These are phyloP conservation scores for Naganishia sp. DNA, from an alignment of 1,284 basidiomycete species.

Conservation along the genomic window DNA sequence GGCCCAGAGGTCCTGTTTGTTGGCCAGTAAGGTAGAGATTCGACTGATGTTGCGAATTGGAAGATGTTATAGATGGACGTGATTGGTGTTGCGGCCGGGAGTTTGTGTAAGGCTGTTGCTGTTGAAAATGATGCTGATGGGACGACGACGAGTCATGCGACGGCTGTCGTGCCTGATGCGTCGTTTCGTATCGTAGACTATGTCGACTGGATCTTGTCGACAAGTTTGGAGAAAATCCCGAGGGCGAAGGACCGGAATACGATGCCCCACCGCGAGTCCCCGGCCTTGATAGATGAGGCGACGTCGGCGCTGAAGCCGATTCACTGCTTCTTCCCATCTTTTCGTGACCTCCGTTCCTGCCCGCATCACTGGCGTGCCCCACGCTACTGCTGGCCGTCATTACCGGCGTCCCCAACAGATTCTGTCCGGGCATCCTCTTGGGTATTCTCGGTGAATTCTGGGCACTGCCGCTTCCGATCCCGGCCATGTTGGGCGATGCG, in stretches of 20 bases:
- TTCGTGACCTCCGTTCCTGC: not conserved
- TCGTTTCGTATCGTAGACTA: conserved; percentile 9
- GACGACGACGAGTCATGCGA: conserved; percentile 12
- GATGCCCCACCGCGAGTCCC: conserved; percentile 1
- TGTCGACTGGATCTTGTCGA: conserved; percentile 4
- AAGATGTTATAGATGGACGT: conserved; percentile 14
- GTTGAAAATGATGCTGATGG: conserved; percentile 1
- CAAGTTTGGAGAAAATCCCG: conserved; percentile 11
- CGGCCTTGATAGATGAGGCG: conserved; percentile 13
- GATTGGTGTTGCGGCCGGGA: conserved; percentile 3
- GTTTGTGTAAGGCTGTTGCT: conserved; percentile 1
- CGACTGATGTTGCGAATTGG: conserved; percentile 13
- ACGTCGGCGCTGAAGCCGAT: conserved; percentile 14
- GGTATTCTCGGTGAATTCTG: conserved; percentile 19
- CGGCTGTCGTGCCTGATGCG: conserved; percentile 2
- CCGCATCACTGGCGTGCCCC: not conserved
- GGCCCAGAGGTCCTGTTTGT: not conserved
- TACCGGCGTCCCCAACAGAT: conserved; percentile 6
- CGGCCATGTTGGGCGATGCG: conserved; percentile 13
- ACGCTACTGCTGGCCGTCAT: not conserved
- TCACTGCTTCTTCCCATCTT: not conserved
- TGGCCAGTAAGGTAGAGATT: not conserved
- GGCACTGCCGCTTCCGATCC: conserved; percentile 22
- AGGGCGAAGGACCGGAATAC: conserved; percentile 1
- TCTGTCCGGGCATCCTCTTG: conserved; percentile 23